Evolutionary conservation across 2,329 filamentous ascomycete genomes (phyloP), one percentile per base, ranked within the genome.

Genomic region (Emmonsiellopsis sp.): DNA sequence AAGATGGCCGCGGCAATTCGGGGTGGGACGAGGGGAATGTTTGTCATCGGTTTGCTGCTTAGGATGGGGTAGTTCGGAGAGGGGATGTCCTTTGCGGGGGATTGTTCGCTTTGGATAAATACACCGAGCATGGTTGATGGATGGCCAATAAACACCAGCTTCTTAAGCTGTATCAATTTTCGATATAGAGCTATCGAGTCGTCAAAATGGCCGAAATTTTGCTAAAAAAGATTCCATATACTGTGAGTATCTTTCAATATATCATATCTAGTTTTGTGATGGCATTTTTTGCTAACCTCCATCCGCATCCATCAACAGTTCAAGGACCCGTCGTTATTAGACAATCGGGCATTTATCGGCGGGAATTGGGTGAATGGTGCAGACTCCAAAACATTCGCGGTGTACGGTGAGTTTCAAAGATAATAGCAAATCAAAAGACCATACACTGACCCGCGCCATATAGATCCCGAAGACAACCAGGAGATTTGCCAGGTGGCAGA

Each of bases 381-480:
- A 8, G 44, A 41, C 20, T 20, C 44, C 31, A 53, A 53, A 16
- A 53, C 54, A 40, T 55, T 55, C 41, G 15, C 50, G 11, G 50
- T 55, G 10, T 53, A 43, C 41, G 54, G 50, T 55, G 5, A 37
- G 35, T 10, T 20, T 16, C 5, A 1, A 35, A 34, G 15, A 35
- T 42, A 6, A 51, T 44, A n/a, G 11, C 41, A 32, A n/a, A 7
- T 10, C 35, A 38, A 10, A n/a, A 3, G 35, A 3, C 13, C 1
- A 38, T 10, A 38, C 9, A 38, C 13, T 38, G 35, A 38, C 35
- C 9, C 13, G 13, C 9, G 20, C 37, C 20, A 15, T n/a, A 40
- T 37, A 55, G 54, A 55, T 40, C 54, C 54, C 7, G 54, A 55
- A 42, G 54, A 53, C 40, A 51, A 55, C 45, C 20, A 55, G 38